These are phyloP conservation scores for Escovopsis weberi DNA, from an alignment of 2,329 filamentous ascomycete genomes.

Conservation along the genomic window DNA sequence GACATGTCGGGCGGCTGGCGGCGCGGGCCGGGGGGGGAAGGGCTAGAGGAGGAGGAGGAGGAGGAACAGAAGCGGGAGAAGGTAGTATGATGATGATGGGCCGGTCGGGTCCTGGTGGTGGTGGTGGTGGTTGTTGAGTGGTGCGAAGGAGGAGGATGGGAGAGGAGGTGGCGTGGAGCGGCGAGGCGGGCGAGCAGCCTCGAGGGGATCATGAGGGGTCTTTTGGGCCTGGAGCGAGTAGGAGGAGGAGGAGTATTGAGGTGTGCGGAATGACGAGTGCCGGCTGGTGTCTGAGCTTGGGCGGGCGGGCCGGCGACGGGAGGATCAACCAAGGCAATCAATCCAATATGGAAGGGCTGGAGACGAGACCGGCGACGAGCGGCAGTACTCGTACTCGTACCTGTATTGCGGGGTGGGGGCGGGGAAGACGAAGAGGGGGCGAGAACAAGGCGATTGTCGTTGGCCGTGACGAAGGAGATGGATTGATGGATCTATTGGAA, in stretches of 20 bases:
- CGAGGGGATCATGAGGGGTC: slow-evolving; percentile 2
- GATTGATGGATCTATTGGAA: background rate
- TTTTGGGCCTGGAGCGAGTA: background rate
- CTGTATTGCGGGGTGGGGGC: no score
- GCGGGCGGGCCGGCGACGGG: no score
- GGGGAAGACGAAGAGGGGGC: no score
- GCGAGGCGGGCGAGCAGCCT: slow-evolving; percentile 3
- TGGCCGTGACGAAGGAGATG: background rate
- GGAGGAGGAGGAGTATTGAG: slow-evolving; percentile 1
- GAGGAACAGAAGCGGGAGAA: background rate
- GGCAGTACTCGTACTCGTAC: no score
- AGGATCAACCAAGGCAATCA: no score
- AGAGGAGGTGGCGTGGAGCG: slow-evolving; percentile 1
- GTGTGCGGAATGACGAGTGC: no score
- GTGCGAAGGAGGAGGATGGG: background rate
- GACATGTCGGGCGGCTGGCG: slow-evolving; percentile 21
- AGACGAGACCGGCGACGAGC: no score
- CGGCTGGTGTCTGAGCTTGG: no score
- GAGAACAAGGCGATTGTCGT: no score
- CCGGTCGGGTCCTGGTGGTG: no score
- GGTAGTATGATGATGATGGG: slow-evolving; percentile 1
- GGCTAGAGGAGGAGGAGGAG: background rate
- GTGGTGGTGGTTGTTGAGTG: no score
- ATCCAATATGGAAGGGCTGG: no score
- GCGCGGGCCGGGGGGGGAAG: slow-evolving; percentile 1